Percentiles rank a stretch among this genome's conserved stretches.
Evolutionary conservation across 352 stramenopile genomes (phyloP).

Genomic region (Globisporangium sylvaticum): DNA sequence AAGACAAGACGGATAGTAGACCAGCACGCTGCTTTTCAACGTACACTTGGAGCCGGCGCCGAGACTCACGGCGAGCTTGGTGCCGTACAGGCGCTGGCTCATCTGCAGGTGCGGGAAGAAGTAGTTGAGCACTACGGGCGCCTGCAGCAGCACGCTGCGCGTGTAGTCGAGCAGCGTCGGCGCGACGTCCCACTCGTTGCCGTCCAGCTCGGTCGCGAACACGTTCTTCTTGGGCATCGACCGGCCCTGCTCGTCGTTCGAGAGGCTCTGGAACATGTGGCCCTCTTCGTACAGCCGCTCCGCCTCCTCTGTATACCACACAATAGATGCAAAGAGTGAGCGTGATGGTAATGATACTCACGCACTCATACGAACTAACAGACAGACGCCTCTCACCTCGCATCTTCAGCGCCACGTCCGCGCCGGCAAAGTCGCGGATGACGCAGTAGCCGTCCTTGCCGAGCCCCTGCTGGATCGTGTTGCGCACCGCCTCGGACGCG

Average conservation of each 20-base stretch:
- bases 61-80: conserved; percentile 49
- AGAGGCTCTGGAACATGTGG: conserved; percentile 51
- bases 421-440: conserved; percentile 35
- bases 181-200: conserved; percentile 46
- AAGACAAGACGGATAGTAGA: not conserved
- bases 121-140: conserved; percentile 39
- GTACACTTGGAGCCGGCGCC: conserved; percentile 45
- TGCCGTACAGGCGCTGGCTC: conserved; percentile 38
- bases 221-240: conserved; percentile 43
- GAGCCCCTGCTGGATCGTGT: conserved; percentile 35
- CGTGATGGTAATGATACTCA: not conserved
- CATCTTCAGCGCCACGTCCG: conserved; percentile 35
- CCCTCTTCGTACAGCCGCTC: conserved; percentile 41
- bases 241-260: conserved; percentile 37
- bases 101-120: conserved; percentile 49
- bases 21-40: conserved; percentile 3
- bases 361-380: not conserved
- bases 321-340: not conserved
- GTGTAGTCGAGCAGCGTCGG: conserved; percentile 49
- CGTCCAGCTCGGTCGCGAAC: conserved; percentile 44
- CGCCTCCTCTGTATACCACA: conserved; percentile 24
- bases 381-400: conserved; percentile 15
- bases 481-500: conserved; percentile 25
- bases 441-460: conserved; percentile 38
- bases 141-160: conserved; percentile 44